Conservation (phyloP, 306 rosid genomes). For the Vigna angularis region DNA sequence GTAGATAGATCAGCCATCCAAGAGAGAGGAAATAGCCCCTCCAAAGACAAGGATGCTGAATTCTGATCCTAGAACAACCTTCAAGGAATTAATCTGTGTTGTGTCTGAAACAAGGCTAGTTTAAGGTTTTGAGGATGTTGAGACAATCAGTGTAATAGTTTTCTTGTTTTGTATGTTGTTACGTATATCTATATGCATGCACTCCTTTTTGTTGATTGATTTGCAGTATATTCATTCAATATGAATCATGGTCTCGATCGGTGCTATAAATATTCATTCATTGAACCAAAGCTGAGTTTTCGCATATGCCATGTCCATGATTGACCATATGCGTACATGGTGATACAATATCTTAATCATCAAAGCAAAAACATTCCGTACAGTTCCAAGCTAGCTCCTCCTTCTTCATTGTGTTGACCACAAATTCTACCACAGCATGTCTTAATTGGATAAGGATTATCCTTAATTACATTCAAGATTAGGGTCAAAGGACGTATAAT, state of each 20-base stretch:
- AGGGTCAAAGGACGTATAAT: slow-evolving; percentile 4
- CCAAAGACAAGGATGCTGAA: background rate
- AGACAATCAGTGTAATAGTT: slow-evolving; percentile 17
- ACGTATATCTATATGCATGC: background rate
- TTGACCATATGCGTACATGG: background rate
- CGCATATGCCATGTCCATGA: background rate
- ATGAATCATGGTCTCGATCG: background rate
- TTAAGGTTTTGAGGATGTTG: slow-evolving; percentile 38
- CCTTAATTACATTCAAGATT: slow-evolving; percentile 1
- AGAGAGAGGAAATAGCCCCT: slow-evolving; percentile 38
- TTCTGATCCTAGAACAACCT: background rate
- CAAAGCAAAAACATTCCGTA: background rate
- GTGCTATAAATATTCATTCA: background rate
- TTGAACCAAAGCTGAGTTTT: background rate
- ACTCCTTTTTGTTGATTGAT: background rate
- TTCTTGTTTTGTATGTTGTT: slow-evolving; percentile 35
- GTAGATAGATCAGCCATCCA: slow-evolving; percentile 63
- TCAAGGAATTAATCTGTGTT: background rate
- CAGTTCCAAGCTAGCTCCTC: background rate
- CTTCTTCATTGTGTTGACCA: slow-evolving; percentile 21
- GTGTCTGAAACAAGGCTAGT: slow-evolving; percentile 13
- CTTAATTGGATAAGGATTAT: background rate
- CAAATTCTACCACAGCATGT: background rate
- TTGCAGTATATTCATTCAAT: background rate
- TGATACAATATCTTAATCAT: background rate